A percentile compares a stretch with the other conserved stretches of the same genome.
Conservation (phyloP, 2,329 filamentous ascomycete genomes). For the Cordyceps javanica region DNA sequence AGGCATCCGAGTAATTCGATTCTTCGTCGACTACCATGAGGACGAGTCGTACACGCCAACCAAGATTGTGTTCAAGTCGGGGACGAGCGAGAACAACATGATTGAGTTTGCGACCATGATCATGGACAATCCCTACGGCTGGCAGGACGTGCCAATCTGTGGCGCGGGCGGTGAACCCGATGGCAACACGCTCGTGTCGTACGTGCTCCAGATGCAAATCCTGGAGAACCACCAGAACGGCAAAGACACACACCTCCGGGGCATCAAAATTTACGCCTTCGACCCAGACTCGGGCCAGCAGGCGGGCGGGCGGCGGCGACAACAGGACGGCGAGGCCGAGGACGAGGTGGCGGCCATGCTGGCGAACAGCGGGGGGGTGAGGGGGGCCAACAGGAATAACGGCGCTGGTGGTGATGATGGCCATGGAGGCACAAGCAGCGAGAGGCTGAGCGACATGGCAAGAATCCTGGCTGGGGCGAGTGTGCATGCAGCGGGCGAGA, state of each 20-base stretch:
- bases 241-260: conserved; percentile 95
- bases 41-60: conserved; percentile 98
- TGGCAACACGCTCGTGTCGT: conserved; percentile 74
- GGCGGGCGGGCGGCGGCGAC: conserved; percentile 20
- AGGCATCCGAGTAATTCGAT: conserved; percentile 69
- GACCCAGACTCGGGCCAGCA: conserved; percentile 41
- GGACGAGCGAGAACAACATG: conserved; percentile 85
- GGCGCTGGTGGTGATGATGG: background rate
- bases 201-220: conserved; percentile 83
- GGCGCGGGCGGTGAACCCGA: conserved; percentile 53
- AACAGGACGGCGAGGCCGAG: conserved; percentile 18
- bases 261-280: conserved; percentile 75
- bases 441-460: conserved; percentile 24
- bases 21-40: conserved; percentile 83
- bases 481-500: conserved; percentile 28
- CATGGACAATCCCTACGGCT: conserved; percentile 74
- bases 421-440: conserved; percentile 1
- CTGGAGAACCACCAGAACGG: conserved; percentile 98
- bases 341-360: conserved; percentile 13
- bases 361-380: background rate
- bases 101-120: conserved; percentile 79
- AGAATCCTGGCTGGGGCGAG: conserved; percentile 22
- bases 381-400: background rate
- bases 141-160: conserved; percentile 73
- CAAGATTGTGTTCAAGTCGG: conserved; percentile 80